Percentiles rank a stretch among this genome's conserved stretches.
Conservation (phyloP, 257 asterid genomes). For the Solanum phureja region DNA sequence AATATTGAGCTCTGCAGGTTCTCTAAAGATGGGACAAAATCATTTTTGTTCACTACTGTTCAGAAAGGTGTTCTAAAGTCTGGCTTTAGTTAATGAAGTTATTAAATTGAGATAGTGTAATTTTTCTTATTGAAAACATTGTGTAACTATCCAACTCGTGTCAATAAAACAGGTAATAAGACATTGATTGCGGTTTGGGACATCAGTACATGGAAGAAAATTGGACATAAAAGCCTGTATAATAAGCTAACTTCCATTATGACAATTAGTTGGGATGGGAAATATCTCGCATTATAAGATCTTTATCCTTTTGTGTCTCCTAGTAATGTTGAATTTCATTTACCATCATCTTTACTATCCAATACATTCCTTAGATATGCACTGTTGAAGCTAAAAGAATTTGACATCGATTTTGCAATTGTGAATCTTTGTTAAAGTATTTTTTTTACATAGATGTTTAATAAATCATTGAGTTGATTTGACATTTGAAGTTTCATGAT, state of each 20-base stretch:
- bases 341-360: background rate
- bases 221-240: slow-evolving; percentile 56
- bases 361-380: background rate
- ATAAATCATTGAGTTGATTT: background rate
- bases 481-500: background rate
- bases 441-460: background rate
- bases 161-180: slow-evolving; percentile 47
- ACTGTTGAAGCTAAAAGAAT: background rate
- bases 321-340: background rate
- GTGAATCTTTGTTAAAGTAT: background rate
- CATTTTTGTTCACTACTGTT: slow-evolving; percentile 75
- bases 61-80: slow-evolving; percentile 46
- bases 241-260: too few relatives aligned
- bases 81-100: background rate
- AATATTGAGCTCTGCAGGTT: slow-evolving; percentile 77
- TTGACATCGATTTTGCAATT: background rate
- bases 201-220: slow-evolving; percentile 74
- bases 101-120: background rate
- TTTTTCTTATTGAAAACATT: background rate
- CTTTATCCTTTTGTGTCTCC: background rate
- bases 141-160: slow-evolving; percentile 8
- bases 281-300: slow-evolving; percentile 86
- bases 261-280: slow-evolving; percentile 68
- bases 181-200: slow-evolving; percentile 76
- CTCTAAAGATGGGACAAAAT: slow-evolving; percentile 93